phyloP scores from a whole-genome alignment of 192 early-diverging fungal genomes.

The Podila horticola region DNA sequence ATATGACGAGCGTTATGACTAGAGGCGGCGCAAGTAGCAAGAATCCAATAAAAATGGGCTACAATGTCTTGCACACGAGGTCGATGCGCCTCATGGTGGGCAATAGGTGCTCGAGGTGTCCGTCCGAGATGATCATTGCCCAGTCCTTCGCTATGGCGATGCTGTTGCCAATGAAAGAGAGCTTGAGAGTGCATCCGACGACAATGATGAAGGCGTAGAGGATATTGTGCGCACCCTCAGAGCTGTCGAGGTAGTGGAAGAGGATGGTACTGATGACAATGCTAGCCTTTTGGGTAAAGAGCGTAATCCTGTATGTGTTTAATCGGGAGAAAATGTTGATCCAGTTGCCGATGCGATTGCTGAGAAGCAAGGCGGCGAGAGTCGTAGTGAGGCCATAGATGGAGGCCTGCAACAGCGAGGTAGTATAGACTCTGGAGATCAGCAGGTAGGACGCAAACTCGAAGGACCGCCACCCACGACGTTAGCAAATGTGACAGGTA shows the following conservation, averaged over 20 bases:
- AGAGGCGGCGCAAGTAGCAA: slow-evolving; percentile 2
- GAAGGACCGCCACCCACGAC: slow-evolving; percentile 30
- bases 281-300: slow-evolving; percentile 26
- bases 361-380: slow-evolving; percentile 14
- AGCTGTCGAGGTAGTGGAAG: slow-evolving; percentile 15
- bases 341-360: slow-evolving; percentile 40
- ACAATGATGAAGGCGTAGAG: slow-evolving; percentile 28
- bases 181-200: slow-evolving; percentile 27
- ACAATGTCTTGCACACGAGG: slow-evolving; percentile 44
- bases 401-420: slow-evolving; percentile 23
- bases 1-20: slow-evolving; percentile 9
- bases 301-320: slow-evolving; percentile 11
- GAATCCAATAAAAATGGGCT: slow-evolving; percentile 30
- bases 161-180: slow-evolving; percentile 37
- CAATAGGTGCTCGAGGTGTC: slow-evolving; percentile 19
- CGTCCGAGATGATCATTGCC: slow-evolving; percentile 32
- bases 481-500: slow-evolving; percentile 7
- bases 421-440: slow-evolving; percentile 24
- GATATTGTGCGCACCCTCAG: background rate
- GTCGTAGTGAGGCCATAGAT: slow-evolving; percentile 41
- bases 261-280: slow-evolving; percentile 21
- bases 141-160: slow-evolving; percentile 46
- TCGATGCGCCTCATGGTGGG: slow-evolving; percentile 45
- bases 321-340: slow-evolving; percentile 37
- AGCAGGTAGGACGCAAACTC: slow-evolving; percentile 39